These are phyloP conservation scores for Colletotrichum tropicale DNA, from an alignment of 2,329 filamentous ascomycete species.

Conservation along the genomic window DNA sequence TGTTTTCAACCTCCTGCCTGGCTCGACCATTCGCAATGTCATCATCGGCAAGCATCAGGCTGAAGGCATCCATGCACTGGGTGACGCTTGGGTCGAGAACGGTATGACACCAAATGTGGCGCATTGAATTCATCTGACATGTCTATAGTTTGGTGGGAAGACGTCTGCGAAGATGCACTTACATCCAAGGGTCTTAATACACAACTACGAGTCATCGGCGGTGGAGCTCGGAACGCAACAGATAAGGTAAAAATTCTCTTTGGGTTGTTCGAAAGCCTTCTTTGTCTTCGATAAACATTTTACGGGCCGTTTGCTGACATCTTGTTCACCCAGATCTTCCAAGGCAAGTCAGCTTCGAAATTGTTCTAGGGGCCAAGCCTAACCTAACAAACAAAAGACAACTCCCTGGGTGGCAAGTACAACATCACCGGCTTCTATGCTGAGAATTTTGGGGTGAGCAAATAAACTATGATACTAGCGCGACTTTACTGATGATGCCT, in stretches of 20 bases:
- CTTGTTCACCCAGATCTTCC: conserved; percentile 25
- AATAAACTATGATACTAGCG: not conserved
- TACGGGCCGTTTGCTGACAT: not conserved
- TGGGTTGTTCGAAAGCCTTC: not conserved
- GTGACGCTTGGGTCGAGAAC: conserved; percentile 34
- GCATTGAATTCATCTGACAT: not conserved
- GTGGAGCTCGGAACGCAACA: conserved; percentile 30
- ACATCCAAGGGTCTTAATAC: conserved; percentile 33
- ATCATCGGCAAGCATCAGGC: conserved; percentile 42
- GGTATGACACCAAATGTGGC: conserved; percentile 11
- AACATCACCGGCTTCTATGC: conserved; percentile 34
- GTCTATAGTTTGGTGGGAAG: conserved; percentile 31
- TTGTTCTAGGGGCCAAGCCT: not conserved
- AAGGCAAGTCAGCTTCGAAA: not conserved
- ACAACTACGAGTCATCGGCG: conserved; percentile 30
- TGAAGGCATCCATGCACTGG: conserved; percentile 33
- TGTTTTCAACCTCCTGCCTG: conserved; percentile 40
- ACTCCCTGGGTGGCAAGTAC: conserved; percentile 32
- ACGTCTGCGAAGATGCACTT: conserved; percentile 31
- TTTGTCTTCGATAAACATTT: rapidly evolving
- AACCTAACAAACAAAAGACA: conserved; percentile 12
- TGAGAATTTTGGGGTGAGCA: conserved; percentile 23
- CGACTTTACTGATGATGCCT: not conserved
- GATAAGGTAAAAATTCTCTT: conserved; percentile 24
- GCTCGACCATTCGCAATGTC: conserved; percentile 40